phyloP scores from a whole-genome alignment of 495 filamentous ascomycete species.

The Clavariopsis aquatica region DNA sequence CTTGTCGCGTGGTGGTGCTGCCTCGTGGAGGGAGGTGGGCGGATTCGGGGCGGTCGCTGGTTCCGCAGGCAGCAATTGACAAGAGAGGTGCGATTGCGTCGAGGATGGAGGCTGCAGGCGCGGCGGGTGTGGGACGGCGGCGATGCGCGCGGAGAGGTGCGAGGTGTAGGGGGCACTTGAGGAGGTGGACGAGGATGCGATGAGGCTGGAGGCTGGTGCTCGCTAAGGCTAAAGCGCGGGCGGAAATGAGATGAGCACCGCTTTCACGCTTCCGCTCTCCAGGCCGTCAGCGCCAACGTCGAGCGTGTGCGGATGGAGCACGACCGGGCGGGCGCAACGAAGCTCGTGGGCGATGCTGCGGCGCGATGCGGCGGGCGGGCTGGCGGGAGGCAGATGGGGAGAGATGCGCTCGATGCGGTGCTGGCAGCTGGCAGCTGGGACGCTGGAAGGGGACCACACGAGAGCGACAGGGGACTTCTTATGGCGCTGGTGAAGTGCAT shows the following conservation, averaged over 20 bases:
- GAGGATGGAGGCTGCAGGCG: conserved; percentile 13
- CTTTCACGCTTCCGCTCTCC: not conserved
- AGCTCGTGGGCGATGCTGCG: not conserved
- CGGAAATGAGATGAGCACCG: conserved; percentile 27
- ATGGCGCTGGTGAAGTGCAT: conserved; percentile 27
- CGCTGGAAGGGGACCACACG: conserved; percentile 5
- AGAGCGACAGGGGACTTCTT: conserved; percentile 28
- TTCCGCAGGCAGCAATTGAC: conserved; percentile 21
- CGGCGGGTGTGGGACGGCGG: conserved; percentile 12
- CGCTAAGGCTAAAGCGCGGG: conserved; percentile 21
- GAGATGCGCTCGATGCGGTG: not conserved
- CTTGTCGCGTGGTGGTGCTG: conserved; percentile 37
- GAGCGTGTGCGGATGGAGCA: not conserved
- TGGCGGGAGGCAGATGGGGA: not conserved
- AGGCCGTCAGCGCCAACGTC: not conserved
- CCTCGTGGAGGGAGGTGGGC: conserved; percentile 23
- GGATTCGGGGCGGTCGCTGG: conserved; percentile 7
- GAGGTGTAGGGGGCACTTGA: conserved; percentile 19
- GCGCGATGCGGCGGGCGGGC: not conserved
- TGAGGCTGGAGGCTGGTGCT: conserved; percentile 25
- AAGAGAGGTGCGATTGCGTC: not conserved
- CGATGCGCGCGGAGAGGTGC: not conserved
- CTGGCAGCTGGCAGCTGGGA: not conserved
- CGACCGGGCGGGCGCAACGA: not conserved
- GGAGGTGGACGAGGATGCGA: not conserved